Conservation (phyloP, 441 rosid species). For the Hura crepitans region DNA sequence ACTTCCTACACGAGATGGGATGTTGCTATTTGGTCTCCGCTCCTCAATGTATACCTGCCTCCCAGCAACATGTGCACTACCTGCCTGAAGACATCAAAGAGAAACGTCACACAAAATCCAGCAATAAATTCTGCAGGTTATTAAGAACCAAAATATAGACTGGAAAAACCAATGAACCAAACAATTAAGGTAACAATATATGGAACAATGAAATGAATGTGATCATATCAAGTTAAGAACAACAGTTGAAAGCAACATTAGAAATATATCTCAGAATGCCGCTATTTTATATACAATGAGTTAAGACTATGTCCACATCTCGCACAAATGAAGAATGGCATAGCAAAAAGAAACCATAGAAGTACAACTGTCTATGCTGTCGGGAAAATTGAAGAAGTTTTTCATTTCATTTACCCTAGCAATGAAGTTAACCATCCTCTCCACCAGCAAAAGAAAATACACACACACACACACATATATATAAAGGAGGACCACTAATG, state of each 20-base stretch:
- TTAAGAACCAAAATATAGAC: background rate
- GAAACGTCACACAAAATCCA: constrained; percentile 10
- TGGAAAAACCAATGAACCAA: background rate
- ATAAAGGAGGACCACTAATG: background rate
- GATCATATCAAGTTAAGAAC: background rate
- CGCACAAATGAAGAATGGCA: background rate
- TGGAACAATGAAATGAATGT: background rate
- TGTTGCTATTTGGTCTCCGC: constrained; percentile 58
- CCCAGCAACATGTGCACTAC: constrained; percentile 50
- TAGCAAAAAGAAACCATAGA: background rate
- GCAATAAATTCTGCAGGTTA: background rate
- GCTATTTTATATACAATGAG: background rate
- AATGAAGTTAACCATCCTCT: background rate
- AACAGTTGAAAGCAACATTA: background rate
- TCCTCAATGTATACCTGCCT: constrained; percentile 67
- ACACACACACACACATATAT: too few relatives aligned
- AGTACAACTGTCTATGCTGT: background rate
- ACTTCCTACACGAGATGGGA: constrained; percentile 62
- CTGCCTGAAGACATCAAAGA: constrained; percentile 37
- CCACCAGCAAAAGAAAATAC: background rate
- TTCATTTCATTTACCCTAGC: background rate
- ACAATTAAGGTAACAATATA: background rate
- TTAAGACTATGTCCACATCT: background rate
- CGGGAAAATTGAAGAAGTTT: background rate
- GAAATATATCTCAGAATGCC: background rate